Evolutionary conservation across 2,329 filamentous ascomycete species (phyloP).

Genomic region (Fulvia fulva): DNA sequence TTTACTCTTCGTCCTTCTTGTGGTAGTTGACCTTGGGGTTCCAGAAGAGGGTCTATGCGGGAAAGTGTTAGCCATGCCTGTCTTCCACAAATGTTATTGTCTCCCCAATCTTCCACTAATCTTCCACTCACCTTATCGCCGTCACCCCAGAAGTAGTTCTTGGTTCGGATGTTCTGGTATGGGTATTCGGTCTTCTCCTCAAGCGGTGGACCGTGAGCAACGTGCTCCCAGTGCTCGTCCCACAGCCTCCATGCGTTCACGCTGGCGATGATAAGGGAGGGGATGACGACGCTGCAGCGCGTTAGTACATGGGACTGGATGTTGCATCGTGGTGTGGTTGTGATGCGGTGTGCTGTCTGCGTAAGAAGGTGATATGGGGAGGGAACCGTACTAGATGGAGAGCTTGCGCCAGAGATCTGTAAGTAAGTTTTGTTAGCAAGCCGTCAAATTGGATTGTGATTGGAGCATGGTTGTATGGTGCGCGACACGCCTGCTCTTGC

Average conservation of each 20-base stretch:
- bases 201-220: slow-evolving; percentile 74
- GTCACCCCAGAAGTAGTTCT: slow-evolving; percentile 93
- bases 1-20: slow-evolving; percentile 6
- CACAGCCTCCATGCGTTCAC: slow-evolving; percentile 89
- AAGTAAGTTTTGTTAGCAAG: slow-evolving; percentile 12
- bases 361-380: background rate
- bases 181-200: slow-evolving; percentile 91
- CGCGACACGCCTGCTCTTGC: background rate
- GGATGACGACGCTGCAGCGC: slow-evolving; percentile 55
- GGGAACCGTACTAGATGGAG: slow-evolving; percentile 76
- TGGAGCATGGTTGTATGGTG: background rate
- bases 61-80: slow-evolving; percentile 1
- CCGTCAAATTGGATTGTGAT: background rate
- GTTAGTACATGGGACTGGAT: slow-evolving; percentile 15
- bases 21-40: slow-evolving; percentile 63
- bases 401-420: slow-evolving; percentile 93
- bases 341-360: background rate
- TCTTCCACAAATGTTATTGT: too few species aligned
- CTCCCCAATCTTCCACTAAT: too few species aligned
- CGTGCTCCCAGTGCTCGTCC: slow-evolving; percentile 97
- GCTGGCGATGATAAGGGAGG: slow-evolving; percentile 65
- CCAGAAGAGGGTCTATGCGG: slow-evolving; percentile 61
- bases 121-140: slow-evolving; percentile 90
- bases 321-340: background rate
- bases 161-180: slow-evolving; percentile 96